A percentile compares a stretch with the other conserved stretches of the same genome.
Conservation (phyloP, 345 rosid genomes). For the Aurinia saxatilis region DNA sequence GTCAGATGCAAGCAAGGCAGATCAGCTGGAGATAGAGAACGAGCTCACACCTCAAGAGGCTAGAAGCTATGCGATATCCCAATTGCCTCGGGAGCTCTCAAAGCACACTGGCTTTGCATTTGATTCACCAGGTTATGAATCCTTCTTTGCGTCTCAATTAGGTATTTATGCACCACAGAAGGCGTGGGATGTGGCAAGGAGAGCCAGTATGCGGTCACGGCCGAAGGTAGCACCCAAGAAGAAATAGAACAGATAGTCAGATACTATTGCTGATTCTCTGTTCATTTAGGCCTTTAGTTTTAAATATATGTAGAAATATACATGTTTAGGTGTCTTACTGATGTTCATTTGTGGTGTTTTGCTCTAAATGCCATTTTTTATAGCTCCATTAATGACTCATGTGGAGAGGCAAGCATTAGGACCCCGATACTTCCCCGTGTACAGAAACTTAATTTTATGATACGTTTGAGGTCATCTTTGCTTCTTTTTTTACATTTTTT, state of each 20-base stretch:
- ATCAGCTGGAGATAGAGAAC: slow-evolving; percentile 42
- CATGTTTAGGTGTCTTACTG: slow-evolving; percentile 9
- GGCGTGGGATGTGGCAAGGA: slow-evolving; percentile 96
- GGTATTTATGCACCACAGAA: slow-evolving; percentile 88
- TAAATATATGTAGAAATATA: slow-evolving; percentile 20
- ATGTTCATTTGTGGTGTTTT: slow-evolving; percentile 12
- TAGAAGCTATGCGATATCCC: slow-evolving; percentile 75
- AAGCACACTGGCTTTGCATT: slow-evolving; percentile 94
- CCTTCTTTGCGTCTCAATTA: slow-evolving; percentile 85
- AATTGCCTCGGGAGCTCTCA: slow-evolving; percentile 80
- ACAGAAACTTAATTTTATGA: slow-evolving; percentile 9
- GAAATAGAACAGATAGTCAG: slow-evolving; percentile 24
- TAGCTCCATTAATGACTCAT: slow-evolving; percentile 17
- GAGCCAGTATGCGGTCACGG: slow-evolving; percentile 77
- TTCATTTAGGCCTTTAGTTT: slow-evolving; percentile 24
- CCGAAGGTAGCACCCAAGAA: slow-evolving; percentile 38
- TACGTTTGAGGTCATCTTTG: background rate
- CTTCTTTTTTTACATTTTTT: background rate
- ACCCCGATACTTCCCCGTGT: slow-evolving; percentile 4
- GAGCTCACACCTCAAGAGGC: slow-evolving; percentile 73
- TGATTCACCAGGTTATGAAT: slow-evolving; percentile 96
- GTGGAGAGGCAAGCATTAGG: slow-evolving; percentile 22
- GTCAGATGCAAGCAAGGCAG: slow-evolving; percentile 38
- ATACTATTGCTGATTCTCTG: slow-evolving; percentile 14
- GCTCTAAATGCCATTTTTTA: slow-evolving; percentile 16